phyloP scores from a whole-genome alignment of 495 filamentous ascomycete species.

The Annulohypoxylon maeteangense region DNA sequence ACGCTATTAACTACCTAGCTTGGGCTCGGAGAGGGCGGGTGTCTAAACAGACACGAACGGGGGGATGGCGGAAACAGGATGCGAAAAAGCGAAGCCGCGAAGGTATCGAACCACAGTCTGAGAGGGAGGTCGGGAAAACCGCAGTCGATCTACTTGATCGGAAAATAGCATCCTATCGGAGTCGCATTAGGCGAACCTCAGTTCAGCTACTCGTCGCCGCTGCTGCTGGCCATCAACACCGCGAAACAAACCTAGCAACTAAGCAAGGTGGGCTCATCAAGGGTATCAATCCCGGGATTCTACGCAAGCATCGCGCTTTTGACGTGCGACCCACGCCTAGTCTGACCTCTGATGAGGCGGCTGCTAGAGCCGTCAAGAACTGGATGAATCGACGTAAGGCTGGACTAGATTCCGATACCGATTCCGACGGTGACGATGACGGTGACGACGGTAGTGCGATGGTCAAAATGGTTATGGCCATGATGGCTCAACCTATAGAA shows the following conservation, averaged over 20 bases:
- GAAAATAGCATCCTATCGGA: slow-evolving; percentile 12
- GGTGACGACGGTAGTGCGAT: slow-evolving; percentile 6
- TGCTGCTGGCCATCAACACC: slow-evolving; percentile 32
- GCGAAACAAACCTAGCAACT: slow-evolving; percentile 23
- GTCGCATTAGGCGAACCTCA: slow-evolving; percentile 29
- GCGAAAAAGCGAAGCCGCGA: too few relatives aligned
- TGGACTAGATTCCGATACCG: not conserved
- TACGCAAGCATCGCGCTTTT: slow-evolving; percentile 8
- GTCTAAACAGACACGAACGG: slow-evolving; percentile 12
- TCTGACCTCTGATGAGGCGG: slow-evolving; percentile 29
- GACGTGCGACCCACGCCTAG: slow-evolving; percentile 20
- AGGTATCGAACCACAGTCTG: not conserved
- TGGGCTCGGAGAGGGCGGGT: not conserved
- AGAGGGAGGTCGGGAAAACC: not conserved
- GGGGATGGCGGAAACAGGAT: not conserved
- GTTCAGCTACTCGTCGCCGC: slow-evolving; percentile 41
- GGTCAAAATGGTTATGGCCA: slow-evolving; percentile 8
- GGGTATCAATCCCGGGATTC: slow-evolving; percentile 8
- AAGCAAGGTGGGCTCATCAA: slow-evolving; percentile 13
- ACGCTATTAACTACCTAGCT: slow-evolving; percentile 7
- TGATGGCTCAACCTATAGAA: not conserved
- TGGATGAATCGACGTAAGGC: slow-evolving; percentile 23
- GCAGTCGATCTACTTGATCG: slow-evolving; percentile 4
- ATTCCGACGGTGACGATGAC: not conserved
- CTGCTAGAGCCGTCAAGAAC: slow-evolving; percentile 25